Percentiles rank a stretch among this genome's conserved stretches.
Evolutionary conservation across 1,284 basidiomycete species (phyloP).

Genomic region (Tilletia walkeri): DNA sequence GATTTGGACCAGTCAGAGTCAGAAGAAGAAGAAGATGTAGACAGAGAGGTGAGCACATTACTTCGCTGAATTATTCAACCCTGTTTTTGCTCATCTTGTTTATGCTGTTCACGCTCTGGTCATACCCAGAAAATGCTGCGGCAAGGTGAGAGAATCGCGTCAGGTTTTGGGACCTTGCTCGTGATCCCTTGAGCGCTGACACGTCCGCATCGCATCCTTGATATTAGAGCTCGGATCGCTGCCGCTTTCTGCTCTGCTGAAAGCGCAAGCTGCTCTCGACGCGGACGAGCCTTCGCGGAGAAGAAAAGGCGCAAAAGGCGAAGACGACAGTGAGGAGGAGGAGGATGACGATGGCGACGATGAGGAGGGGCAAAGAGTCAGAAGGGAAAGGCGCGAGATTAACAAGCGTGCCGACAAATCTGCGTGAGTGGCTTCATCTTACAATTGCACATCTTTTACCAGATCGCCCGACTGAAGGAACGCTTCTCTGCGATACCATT

Average conservation of each 20-base stretch:
- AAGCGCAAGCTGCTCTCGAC: neutral
- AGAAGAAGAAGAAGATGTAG: slow-evolving; percentile 27
- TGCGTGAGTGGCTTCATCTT: neutral
- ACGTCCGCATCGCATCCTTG: neutral
- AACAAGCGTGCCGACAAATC: slow-evolving; percentile 5
- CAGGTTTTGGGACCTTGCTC: neutral
- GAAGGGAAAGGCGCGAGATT: neutral
- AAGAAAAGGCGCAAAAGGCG: neutral
- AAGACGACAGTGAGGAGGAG: neutral
- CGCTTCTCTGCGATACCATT: neutral
- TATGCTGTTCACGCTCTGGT: no score
- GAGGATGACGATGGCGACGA: neutral
- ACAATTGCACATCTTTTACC: neutral
- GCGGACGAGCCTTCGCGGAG: neutral
- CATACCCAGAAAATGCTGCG: no score
- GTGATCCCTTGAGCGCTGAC: neutral
- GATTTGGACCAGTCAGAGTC: neutral
- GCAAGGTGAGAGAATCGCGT: neutral
- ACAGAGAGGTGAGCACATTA: slow-evolving; percentile 18
- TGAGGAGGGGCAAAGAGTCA: neutral
- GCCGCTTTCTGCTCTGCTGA: neutral
- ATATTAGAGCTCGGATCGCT: neutral
- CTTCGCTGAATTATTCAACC: no score
- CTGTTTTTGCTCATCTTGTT: no score
- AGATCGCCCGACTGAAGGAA: neutral